Evolutionary conservation across 1,284 basidiomycete species (phyloP), one percentile per base, ranked within the genome.

Genomic region (Ceratobasidium sp.): DNA sequence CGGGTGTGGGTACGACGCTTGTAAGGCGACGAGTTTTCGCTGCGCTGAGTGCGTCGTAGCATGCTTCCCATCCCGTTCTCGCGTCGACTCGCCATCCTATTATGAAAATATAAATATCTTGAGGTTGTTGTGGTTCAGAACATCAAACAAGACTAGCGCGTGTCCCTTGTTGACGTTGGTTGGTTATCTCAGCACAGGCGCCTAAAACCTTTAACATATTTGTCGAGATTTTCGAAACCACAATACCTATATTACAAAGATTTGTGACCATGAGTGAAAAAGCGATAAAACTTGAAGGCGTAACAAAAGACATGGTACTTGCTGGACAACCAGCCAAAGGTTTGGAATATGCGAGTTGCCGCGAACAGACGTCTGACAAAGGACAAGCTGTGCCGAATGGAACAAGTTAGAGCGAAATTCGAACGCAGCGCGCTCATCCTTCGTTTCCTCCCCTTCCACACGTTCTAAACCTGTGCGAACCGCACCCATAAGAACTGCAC

Each of bases 71-170:
- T 31, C 50, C 64, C 64, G 22, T 67, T 67, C 48, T 67, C 59
- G 59, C 59, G 66, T 24, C 66, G 53, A 45, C 36, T 69, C 41
- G 53, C 66, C 66, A 57, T 69, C 62, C 9, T 33, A 60, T 60
- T 60, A 60, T 33, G 22, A 60, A 60, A 44, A 24, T 60, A 60
- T 60, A 60, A 60, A 60, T 60, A 60, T 44, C 59, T 60, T 45
- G 36, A 45, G 59, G 59, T 60, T 60, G 59, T 60, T 33, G 59
- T 60, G 17, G 59, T 22, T 41, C 36, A 41, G 36, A 41, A 41
- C 36, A 41, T 41, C 36, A 41, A 60, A 60, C 59, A 60, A 45
- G 36, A 22, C 59, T 33, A 19, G 59, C 36, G 19, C n/a, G 59
- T 45, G 59, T 60, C 44, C 36, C 44, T 60, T 60, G 59, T 41